phyloP scores from a whole-genome alignment of 2,329 filamentous ascomycete genomes.

The Shiraia bambusicola region DNA sequence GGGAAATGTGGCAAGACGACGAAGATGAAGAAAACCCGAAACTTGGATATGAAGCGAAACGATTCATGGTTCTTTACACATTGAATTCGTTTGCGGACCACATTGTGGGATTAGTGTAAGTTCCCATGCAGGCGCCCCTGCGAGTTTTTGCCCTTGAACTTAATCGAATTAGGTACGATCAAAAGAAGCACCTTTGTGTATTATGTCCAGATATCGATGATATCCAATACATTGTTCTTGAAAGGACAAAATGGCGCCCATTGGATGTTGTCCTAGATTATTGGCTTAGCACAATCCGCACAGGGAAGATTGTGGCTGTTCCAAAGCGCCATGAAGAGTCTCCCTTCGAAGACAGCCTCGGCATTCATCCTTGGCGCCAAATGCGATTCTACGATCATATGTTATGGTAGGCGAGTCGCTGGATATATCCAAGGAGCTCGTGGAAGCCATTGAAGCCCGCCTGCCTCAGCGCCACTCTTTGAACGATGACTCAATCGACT shows the following conservation, averaged over 20 bases:
- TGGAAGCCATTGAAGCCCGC: conserved; percentile 13
- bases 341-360: conserved; percentile 1
- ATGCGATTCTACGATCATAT: conserved; percentile 10
- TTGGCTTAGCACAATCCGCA: conserved; percentile 17
- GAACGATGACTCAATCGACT: conserved; percentile 4
- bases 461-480: conserved; percentile 4
- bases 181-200: conserved; percentile 1
- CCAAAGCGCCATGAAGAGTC: conserved; percentile 1
- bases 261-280: conserved; percentile 13
- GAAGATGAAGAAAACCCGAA: not conserved
- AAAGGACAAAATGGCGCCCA: conserved; percentile 11
- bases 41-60: not conserved
- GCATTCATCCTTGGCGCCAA: conserved; percentile 10
- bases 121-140: not conserved
- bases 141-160: not conserved
- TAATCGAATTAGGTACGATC: conserved; percentile 3
- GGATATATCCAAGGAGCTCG: conserved; percentile 11
- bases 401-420: conserved; percentile 12
- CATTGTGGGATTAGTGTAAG: conserved; percentile 4
- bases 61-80: conserved; percentile 1
- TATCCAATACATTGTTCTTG: conserved; percentile 1
- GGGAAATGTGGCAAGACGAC: not conserved
- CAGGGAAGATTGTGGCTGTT: conserved; percentile 14
- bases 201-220: conserved; percentile 6
- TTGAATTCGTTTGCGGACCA: conserved; percentile 3